Evolutionary conservation across 331 rosid genomes (phyloP).

Genomic region (Cucumis variabilis): DNA sequence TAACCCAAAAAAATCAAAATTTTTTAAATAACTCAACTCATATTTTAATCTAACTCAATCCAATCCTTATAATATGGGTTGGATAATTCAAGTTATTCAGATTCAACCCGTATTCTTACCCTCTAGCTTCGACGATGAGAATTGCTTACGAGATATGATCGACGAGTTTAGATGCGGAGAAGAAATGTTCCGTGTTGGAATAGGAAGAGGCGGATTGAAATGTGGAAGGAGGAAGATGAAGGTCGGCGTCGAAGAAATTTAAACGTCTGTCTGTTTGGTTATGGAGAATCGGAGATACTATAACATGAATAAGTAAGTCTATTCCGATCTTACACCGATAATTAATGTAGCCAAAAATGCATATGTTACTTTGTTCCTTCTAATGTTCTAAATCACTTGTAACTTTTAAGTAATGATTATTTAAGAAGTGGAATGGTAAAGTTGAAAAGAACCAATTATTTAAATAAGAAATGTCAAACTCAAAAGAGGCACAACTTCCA

Average conservation of each 20-base stretch:
- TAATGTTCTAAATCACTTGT: background rate
- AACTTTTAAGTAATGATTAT: background rate
- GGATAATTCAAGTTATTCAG: too few relatives aligned
- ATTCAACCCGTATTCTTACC: too few relatives aligned
- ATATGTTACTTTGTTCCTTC: background rate
- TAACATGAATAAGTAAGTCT: background rate
- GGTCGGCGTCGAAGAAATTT: too few relatives aligned
- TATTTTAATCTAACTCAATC: too few relatives aligned
- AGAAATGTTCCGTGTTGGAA: conserved; percentile 72
- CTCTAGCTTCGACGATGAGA: conserved; percentile 70
- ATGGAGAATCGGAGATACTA: background rate
- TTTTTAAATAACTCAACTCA: too few relatives aligned
- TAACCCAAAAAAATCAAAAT: too few relatives aligned
- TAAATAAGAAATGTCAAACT: background rate
- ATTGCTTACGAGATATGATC: conserved; percentile 80
- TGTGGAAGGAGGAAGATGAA: too few relatives aligned
- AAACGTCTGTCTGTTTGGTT: background rate
- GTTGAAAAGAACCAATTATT: background rate
- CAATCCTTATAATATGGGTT: too few relatives aligned
- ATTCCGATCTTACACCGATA: background rate
- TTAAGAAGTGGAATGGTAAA: background rate
- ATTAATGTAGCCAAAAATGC: too few relatives aligned
- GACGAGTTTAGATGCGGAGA: conserved; percentile 76
- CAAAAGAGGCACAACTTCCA: background rate
- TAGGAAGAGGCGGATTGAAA: conserved; percentile 43